Evolutionary conservation across 75 land plant genomes (phyloP), one percentile per base, ranked within the genome.

Genomic region (Selaginella tamariscina): DNA sequence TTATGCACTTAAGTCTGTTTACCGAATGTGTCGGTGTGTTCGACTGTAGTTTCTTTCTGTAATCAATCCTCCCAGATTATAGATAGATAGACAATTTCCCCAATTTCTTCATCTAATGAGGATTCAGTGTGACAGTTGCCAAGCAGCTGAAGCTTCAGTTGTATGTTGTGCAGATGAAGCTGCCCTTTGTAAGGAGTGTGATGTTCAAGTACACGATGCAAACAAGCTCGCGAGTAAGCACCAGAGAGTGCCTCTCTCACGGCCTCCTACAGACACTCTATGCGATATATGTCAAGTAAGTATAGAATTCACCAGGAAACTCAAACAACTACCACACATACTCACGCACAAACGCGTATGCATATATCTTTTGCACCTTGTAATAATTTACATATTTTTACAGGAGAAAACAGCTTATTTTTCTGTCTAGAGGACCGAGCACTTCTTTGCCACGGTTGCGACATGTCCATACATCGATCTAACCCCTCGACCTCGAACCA

Each of bases 101-200:
- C n/a, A n/a, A n/a, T n/a, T n/a, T n/a, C n/a, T n/a, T n/a, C n/a
- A n/a, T n/a, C n/a, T n/a, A 78, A 91, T 91, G 96, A 91, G 80
- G 80, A 81, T 91, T 26, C 85, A 82, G 81, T 91, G 93, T 69
- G 89, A 88, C 65, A 82, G 71, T 22, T 91, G 97, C 55, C 93
- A 82, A 75, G 74, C 62, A 59, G 83, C 75, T 2, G 68, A 74
- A 65, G 97, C 97, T 9, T 57, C 82, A 60, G 80, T 91, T 32
- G 77, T 91, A 15, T 91, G 94, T 70, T 85, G 93, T 65, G 93
- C 93, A 1, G 97, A 91, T 69, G 97, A 91, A 73, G 97, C 97
- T 1, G 97, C 84, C 1, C 78, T 91, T 54, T 91, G 97, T 65
- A 54, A 62, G 0, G 71, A 63, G 8, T 91, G 97, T 49, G 97